Conservation (phyloP, 805 yeast species). For the Metschnikowia bowlesiae region DNA sequence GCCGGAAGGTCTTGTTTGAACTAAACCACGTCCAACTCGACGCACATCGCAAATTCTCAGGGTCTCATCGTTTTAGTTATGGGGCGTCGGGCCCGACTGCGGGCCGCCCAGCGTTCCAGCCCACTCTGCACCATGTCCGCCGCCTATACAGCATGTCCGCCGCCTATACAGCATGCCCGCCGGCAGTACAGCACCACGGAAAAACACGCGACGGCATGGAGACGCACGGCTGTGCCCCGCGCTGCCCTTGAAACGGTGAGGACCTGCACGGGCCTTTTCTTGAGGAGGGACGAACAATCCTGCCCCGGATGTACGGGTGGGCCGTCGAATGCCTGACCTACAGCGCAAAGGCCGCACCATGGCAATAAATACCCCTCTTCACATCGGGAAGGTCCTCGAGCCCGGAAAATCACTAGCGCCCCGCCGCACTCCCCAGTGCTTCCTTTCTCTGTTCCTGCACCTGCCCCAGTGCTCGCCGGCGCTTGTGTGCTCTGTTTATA, state of each 20-base stretch:
- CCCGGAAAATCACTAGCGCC: not conserved
- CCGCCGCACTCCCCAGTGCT: not conserved
- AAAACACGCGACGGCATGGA: too few species aligned
- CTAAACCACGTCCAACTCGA: too few species aligned
- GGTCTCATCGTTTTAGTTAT: too few species aligned
- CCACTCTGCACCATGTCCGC: too few species aligned
- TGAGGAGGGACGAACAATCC: not conserved
- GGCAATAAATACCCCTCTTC: not conserved
- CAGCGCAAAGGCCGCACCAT: conserved; percentile 1
- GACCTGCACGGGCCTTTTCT: not conserved
- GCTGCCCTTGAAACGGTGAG: not conserved
- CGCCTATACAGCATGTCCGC: too few species aligned
- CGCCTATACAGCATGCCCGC: too few species aligned
- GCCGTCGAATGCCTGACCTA: not conserved
- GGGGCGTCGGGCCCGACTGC: too few species aligned
- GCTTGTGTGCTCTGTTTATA: not conserved
- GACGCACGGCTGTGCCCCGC: not conserved
- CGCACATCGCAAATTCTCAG: too few species aligned
- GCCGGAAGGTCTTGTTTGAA: too few species aligned
- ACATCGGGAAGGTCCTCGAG: not conserved
- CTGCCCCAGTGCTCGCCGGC: not conserved
- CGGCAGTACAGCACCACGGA: too few species aligned
- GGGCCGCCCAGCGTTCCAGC: too few species aligned
- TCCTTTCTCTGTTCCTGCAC: not conserved
- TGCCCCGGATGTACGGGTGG: not conserved